phyloP scores from a whole-genome alignment of 768 basidiomycete genomes.

The Russula foetens region DNA sequence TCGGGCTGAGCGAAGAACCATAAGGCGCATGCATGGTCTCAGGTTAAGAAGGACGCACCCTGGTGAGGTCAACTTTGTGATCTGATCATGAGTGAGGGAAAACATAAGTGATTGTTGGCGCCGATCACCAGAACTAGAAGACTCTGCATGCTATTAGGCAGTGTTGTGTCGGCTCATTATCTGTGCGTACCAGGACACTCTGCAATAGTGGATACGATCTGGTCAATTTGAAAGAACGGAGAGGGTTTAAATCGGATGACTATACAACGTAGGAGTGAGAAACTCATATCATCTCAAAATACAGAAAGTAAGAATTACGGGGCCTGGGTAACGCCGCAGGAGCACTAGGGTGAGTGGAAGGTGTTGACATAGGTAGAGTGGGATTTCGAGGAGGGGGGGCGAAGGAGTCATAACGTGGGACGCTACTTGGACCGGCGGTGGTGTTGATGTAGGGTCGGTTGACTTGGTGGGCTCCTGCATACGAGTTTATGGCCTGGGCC shows the following conservation, averaged over 20 bases:
- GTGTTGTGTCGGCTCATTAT: background rate
- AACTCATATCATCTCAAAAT: background rate
- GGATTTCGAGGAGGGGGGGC: slow-evolving; percentile 8
- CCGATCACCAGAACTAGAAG: slow-evolving; percentile 69
- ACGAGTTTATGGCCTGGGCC: background rate
- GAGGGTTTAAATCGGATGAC: slow-evolving; percentile 73
- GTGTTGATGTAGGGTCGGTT: slow-evolving; percentile 11
- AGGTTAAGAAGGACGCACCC: slow-evolving; percentile 20
- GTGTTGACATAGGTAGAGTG: slow-evolving; percentile 3
- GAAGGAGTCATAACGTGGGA: slow-evolving; percentile 43
- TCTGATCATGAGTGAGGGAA: slow-evolving; percentile 57
- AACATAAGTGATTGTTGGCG: slow-evolving; percentile 55
- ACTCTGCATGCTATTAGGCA: slow-evolving; percentile 40
- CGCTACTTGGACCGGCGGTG: slow-evolving; percentile 29
- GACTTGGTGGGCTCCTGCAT: background rate
- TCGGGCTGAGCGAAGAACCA: slow-evolving; percentile 35
- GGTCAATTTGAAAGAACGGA: slow-evolving; percentile 66
- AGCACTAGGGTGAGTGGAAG: background rate
- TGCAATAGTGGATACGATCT: slow-evolving; percentile 50
- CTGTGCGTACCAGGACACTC: slow-evolving; percentile 70
- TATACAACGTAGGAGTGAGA: slow-evolving; percentile 26
- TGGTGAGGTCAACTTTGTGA: slow-evolving; percentile 46
- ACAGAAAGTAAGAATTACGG: background rate
- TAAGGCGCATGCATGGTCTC: background rate
- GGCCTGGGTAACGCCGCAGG: background rate